Evolutionary conservation across 805 yeast genomes (phyloP), one percentile per base, ranked within the genome.

Genomic region (Starmerella sirachaensis): DNA sequence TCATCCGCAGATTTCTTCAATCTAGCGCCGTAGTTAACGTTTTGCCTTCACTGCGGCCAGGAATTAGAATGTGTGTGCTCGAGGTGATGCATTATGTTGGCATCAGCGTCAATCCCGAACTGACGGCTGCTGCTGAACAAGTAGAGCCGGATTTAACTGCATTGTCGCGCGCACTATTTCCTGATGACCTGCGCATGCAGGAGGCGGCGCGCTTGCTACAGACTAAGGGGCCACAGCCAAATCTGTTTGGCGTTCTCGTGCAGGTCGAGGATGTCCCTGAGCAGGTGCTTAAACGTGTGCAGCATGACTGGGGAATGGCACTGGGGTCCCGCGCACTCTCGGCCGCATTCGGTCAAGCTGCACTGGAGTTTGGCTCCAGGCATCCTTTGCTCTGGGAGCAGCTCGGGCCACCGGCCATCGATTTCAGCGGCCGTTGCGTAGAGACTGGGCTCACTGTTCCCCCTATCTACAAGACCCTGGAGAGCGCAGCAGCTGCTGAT

Each of bases 351-450:
- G 94, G 94, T 0, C 67, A 88, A 46, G 85, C 83, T 0, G 80
- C 85, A 0, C 60, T 83, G 8, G 74, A 77, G 40, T 72, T 69
- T 35, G 72, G 78, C 3, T 74, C 81, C 12, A 61, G 84, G 40
- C 66, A 67, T 36, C 96, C 96, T 1, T 60, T 86, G 38, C 68
- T 83, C 28, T 84, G 96, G 0, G 96, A 88, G 54, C 74, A 78
- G 44, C 79, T 84, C 52, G 80, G 81, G 0, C 74, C 80, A 16
- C 86, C 93, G 0, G 73, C 72, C 41, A 61, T 86, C 59, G 80
- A 82, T 52, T 73, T 82, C 50, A 72, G 32, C 14, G 49, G 45
- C n/a, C 35, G 27, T 14, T 45, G 49, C 23, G 37, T 38, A 12
- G 33, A 37, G 34, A 43, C 47, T 1, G 45, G 41, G 1, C 22